These are phyloP conservation scores for Phytopythium aichiense DNA, from an alignment of 352 stramenopile species.

Conservation along the genomic window DNA sequence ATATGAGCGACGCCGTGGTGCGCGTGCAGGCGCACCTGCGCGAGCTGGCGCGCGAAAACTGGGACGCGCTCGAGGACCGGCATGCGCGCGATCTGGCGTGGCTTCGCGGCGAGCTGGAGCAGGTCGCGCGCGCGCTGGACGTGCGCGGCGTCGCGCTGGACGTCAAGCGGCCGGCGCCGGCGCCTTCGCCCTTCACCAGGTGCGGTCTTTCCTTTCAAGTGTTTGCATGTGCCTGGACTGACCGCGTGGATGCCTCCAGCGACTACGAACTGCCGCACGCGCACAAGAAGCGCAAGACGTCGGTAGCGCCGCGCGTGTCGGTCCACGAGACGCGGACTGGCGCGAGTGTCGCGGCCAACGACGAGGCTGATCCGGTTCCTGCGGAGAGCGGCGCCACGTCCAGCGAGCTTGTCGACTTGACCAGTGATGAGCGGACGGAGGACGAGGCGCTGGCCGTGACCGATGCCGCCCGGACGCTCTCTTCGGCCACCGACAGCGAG, in stretches of 20 bases:
- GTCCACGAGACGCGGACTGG: constrained; percentile 1
- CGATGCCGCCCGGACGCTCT: not conserved
- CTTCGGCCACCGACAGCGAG: not conserved
- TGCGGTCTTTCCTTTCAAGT: constrained; percentile 4
- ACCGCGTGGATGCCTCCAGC: constrained; percentile 5
- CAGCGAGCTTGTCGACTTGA: not conserved
- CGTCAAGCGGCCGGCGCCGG: constrained; percentile 14
- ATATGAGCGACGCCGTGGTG: constrained; percentile 65
- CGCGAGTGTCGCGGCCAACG: not conserved
- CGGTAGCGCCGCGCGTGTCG: not conserved
- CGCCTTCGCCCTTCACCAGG: constrained; percentile 19
- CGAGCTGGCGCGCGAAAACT: constrained; percentile 48
- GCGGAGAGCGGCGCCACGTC: not conserved
- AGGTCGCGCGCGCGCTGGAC: constrained; percentile 48
- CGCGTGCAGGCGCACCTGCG: constrained; percentile 55
- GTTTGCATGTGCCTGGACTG: not conserved
- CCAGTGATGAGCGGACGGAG: not conserved
- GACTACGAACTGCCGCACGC: constrained; percentile 3
- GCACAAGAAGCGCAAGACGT: constrained; percentile 24
- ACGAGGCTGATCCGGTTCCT: not conserved
- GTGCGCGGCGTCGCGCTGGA: constrained; percentile 36
- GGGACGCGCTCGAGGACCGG: constrained; percentile 35
- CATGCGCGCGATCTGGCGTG: constrained; percentile 40
- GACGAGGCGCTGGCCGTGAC: not conserved
- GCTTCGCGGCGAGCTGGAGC: constrained; percentile 47